Evolutionary conservation across 2,329 filamentous ascomycete genomes (phyloP), one percentile per base, ranked within the genome.

Genomic region (Proliferodiscus dingleyae): DNA sequence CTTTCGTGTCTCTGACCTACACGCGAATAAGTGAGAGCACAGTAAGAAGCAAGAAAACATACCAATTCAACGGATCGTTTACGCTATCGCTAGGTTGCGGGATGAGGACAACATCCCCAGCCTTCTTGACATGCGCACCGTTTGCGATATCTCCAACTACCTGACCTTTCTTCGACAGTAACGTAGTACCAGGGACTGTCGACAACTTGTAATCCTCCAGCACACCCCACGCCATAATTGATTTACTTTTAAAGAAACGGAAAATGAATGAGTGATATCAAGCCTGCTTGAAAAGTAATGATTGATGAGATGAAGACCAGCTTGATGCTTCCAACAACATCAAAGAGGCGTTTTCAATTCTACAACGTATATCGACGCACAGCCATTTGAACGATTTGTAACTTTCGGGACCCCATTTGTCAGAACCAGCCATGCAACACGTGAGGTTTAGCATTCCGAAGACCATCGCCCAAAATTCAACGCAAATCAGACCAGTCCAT

Each of bases 31-130:
- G 19, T 19, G 8, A 9, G 4, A 11, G n/a, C 10, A 13, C n/a
- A 3, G 21, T 4, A 30, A 42, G 11, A 6, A 26, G 24, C 24
- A 1, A 15, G n/a, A 15, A 8, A 33, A 26, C 41, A 21, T 45
- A 49, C 72, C 72, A 75, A 50, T 72, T 71, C 46, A 75, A 61
- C 22, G 72, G 72, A 52, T 75, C 72, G 51, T 75, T 70, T 33
- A 71, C 70, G 10, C 69, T 71, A 46, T 68, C 61, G 13, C 70
- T 72, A 13, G 75, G 75, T 44, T 71, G 67, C 6, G 75, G 75
- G 5, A 71, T 68, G 22, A 78, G 67, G 21, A 74, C 67, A 37
- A 78, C 66, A 49, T 77, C 34, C 37, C 34, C 38, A 26, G 19
- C 16, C 21, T 39, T 39, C 15, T 38, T 34, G 29, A 32, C 9